Conservation (phyloP, 2,329 filamentous ascomycete genomes). For the Stagonosporopsis rhizophila region DNA sequence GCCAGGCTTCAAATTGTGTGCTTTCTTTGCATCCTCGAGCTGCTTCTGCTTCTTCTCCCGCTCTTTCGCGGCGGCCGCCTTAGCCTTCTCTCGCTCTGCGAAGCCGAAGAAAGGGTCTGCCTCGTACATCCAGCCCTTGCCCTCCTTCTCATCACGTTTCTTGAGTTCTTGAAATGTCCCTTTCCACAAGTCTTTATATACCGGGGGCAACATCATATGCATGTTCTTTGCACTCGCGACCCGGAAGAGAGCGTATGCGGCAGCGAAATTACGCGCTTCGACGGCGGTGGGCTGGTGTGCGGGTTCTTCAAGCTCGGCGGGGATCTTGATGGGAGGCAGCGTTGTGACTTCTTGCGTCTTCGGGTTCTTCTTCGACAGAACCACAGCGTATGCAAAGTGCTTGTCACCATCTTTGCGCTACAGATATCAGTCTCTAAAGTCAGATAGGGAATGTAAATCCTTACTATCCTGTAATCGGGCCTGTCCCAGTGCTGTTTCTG, state of each 20-base stretch:
- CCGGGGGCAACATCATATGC: slow-evolving; percentile 90
- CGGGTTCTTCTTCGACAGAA: slow-evolving; percentile 73
- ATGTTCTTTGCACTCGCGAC: slow-evolving; percentile 96
- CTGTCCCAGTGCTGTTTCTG: slow-evolving; percentile 96
- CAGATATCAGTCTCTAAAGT: slow-evolving; percentile 11
- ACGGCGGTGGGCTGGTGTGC: slow-evolving; percentile 79
- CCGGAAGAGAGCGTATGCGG: slow-evolving; percentile 87
- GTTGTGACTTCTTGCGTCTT: slow-evolving; percentile 82
- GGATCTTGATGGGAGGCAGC: slow-evolving; percentile 83
- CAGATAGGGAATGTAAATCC: background rate
- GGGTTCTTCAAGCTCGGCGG: slow-evolving; percentile 76
- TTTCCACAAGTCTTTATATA: slow-evolving; percentile 90
- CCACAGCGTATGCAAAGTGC: slow-evolving; percentile 77
- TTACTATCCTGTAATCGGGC: slow-evolving; percentile 85
- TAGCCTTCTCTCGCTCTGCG: slow-evolving; percentile 80
- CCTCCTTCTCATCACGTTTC: slow-evolving; percentile 77
- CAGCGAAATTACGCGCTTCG: slow-evolving; percentile 92
- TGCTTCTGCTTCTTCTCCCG: slow-evolving; percentile 67
- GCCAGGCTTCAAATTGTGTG: slow-evolving; percentile 57
- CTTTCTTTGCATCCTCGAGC: slow-evolving; percentile 66
- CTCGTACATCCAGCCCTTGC: slow-evolving; percentile 87
- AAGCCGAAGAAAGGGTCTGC: slow-evolving; percentile 89
- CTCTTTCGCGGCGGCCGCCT: slow-evolving; percentile 79
- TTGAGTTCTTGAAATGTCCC: slow-evolving; percentile 84
- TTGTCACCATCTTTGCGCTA: slow-evolving; percentile 76